Percentiles rank a stretch among this genome's conserved stretches.
These are phyloP conservation scores for Spathaspora sp. DNA, from an alignment of 805 yeast species.

Conservation along the genomic window DNA sequence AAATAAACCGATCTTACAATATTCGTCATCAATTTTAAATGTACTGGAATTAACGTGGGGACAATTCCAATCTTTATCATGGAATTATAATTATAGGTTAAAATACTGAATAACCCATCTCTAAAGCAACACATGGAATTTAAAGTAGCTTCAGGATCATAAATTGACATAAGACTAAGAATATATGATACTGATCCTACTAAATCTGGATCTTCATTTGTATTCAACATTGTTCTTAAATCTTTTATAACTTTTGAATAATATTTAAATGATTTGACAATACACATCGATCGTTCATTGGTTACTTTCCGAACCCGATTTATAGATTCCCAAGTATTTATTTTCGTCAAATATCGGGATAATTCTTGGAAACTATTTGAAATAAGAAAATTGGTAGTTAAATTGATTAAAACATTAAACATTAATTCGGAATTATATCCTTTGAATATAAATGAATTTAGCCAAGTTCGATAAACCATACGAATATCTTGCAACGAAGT, in stretches of 20 bases:
- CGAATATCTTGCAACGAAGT: constrained; percentile 26
- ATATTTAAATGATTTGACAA: constrained; percentile 31
- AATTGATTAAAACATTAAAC: constrained; percentile 35
- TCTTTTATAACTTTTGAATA: constrained; percentile 34
- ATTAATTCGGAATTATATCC: constrained; percentile 21
- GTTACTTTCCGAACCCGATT: neutral
- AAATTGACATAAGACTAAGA: constrained; percentile 36
- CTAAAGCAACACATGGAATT: constrained; percentile 35
- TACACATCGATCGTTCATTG: constrained; percentile 9
- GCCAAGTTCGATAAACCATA: constrained; percentile 28
- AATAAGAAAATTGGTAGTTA: constrained; percentile 36
- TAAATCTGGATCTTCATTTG: constrained; percentile 24
- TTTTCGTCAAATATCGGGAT: neutral
- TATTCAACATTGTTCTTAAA: constrained; percentile 25
- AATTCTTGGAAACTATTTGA: constrained; percentile 16
- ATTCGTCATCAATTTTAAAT: constrained; percentile 32
- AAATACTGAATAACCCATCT: constrained; percentile 37
- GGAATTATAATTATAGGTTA: constrained; percentile 22
- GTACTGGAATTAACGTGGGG: constrained; percentile 24
- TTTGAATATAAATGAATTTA: constrained; percentile 25
- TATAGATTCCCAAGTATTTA: neutral
- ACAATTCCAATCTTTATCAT: constrained; percentile 10
- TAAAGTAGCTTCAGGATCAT: constrained; percentile 40
- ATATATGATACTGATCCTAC: constrained; percentile 35
- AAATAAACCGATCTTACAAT: constrained; percentile 30